Conservation (phyloP, 75 land plant genomes). For the Pinus taeda region DNA sequence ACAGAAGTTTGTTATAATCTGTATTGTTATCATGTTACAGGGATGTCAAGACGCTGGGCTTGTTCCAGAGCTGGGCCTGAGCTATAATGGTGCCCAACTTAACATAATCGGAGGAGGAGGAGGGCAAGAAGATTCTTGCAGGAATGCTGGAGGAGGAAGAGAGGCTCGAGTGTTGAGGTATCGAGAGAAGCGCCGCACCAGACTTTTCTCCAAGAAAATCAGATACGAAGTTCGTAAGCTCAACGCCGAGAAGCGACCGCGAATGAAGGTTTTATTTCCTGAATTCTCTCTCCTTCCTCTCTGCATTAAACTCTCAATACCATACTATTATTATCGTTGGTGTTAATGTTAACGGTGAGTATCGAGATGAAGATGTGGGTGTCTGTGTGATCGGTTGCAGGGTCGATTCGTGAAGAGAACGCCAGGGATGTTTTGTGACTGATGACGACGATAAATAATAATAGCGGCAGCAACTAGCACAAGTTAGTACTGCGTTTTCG, state of each 20-base stretch:
- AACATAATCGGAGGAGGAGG: background rate
- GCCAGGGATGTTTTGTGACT: too few relatives aligned
- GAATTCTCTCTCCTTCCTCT: too few relatives aligned
- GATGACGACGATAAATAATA: too few relatives aligned
- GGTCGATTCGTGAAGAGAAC: too few relatives aligned
- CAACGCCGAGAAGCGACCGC: slow-evolving; percentile 79
- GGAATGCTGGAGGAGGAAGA: slow-evolving; percentile 34
- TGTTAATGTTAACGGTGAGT: too few relatives aligned
- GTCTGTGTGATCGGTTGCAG: too few relatives aligned
- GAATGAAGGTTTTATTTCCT: slow-evolving; percentile 44
- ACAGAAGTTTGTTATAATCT: too few relatives aligned
- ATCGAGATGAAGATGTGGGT: too few relatives aligned
- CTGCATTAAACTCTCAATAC: too few relatives aligned
- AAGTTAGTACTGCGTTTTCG: too few relatives aligned
- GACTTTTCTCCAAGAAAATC: slow-evolving; percentile 85
- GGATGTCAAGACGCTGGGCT: slow-evolving; percentile 11
- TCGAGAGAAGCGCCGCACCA: slow-evolving; percentile 69
- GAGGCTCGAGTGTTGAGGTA: slow-evolving; percentile 78
- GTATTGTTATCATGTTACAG: background rate
- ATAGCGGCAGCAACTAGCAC: too few relatives aligned
- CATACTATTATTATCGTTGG: too few relatives aligned
- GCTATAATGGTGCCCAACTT: background rate
- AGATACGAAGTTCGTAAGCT: slow-evolving; percentile 76
- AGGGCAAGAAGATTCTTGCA: slow-evolving; percentile 5
- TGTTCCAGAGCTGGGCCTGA: slow-evolving; percentile 10